Evolutionary conservation across 164 flowering plant genomes (phyloP), one percentile per base, ranked within the genome.

Genomic region (Santalum album): DNA sequence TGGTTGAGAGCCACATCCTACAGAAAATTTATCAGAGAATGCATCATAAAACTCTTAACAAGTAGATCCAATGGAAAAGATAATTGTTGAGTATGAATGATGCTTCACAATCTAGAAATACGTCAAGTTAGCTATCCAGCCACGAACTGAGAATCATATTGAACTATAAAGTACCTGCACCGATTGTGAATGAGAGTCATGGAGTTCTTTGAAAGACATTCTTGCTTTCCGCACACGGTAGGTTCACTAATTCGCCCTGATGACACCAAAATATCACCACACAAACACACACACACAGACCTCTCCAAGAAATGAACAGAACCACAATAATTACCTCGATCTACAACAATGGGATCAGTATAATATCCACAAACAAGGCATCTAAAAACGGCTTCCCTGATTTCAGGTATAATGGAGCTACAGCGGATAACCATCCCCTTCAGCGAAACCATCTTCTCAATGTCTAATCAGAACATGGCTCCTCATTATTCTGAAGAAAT

Each of bases 351-450:
- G 0, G 96, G 92, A 36, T 90, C 96, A 51, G 96, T 70, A 75
- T 54, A 85, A 66, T 74, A 78, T 21, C 97, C 96, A 52, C 99
- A 92, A 0, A 92, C 80, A 54, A 87, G 89, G 59, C 99, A 92
- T 55, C 83, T 80, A 50, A 92, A 92, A 39, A 81, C 45, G 1
- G 96, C 99, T 68, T 92, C 99, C 69, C 90, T 85, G 57, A 92
- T 89, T 63, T 92, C 99, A 0, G 99, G 99, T 65, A 92, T 89
- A 50, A 92, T 79, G 1, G 95, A 78, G 58, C 97, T 92, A 68
- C 87, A 79, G 14, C 99, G 74, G 39, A 92, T 92, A 51, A 92
- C 72, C 99, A 92, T 92, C 53, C 99, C 99, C 65, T 89, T 89
- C 64, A 92, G 64, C 0, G 96, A 87, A 18, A 92, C 82, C 99